Evolutionary conservation across 805 yeast species (phyloP).

Genomic region (Myxozyma geophila): DNA sequence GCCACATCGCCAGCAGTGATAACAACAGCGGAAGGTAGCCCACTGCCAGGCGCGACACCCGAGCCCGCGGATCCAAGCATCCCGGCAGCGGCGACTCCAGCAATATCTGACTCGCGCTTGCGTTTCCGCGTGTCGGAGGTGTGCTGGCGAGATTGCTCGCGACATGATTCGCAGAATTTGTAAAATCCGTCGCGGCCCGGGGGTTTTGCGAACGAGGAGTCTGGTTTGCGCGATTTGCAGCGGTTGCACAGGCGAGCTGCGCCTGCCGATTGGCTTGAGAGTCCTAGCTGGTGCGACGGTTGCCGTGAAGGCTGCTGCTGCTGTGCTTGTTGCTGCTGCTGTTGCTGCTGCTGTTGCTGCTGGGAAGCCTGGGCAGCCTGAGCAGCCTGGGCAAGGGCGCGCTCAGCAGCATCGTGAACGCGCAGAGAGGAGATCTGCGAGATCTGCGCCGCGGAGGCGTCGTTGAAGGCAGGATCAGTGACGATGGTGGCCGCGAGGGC

Average conservation of each 20-base stretch:
- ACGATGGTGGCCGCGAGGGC: slow-evolving; percentile 16
- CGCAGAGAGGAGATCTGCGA: slow-evolving; percentile 14
- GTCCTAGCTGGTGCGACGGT: background rate
- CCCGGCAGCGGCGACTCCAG: slow-evolving; percentile 7
- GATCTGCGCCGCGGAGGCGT: slow-evolving; percentile 11
- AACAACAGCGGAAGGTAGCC: background rate
- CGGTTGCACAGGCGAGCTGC: slow-evolving; percentile 22
- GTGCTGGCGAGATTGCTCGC: slow-evolving; percentile 33
- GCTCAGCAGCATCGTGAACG: slow-evolving; percentile 14
- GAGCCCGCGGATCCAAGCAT: background rate
- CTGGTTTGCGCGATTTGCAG: slow-evolving; percentile 25
- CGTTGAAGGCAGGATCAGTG: slow-evolving; percentile 20
- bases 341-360: slow-evolving; percentile 2
- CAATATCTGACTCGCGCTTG: slow-evolving; percentile 24
- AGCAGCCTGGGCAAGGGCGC: slow-evolving; percentile 14
- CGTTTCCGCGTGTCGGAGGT: slow-evolving; percentile 34
- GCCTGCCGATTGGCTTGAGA: background rate
- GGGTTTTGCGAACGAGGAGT: slow-evolving; percentile 22
- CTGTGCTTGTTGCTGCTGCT: background rate
- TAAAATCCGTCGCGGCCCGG: slow-evolving; percentile 29
- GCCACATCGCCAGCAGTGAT: background rate
- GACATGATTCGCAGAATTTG: slow-evolving; percentile 32
- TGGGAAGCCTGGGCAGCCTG: slow-evolving; percentile 7
- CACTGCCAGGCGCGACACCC: background rate
- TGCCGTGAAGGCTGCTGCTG: background rate